These are phyloP conservation scores for Pseudophaeomoniella oleicola DNA, from an alignment of 2,329 filamentous ascomycete genomes.

Conservation along the genomic window DNA sequence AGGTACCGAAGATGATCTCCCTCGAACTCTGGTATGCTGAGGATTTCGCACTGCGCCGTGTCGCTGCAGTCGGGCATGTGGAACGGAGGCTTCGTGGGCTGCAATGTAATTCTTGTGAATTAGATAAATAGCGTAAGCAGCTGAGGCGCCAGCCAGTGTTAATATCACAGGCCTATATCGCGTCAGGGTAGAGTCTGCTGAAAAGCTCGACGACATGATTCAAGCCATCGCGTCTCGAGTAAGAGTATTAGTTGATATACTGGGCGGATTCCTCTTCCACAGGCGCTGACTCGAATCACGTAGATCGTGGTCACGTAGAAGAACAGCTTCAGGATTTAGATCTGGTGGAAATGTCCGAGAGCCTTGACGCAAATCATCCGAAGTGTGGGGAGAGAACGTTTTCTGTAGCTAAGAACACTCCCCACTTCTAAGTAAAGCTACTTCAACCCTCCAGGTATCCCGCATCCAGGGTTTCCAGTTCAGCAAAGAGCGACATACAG, in stretches of 20 bases:
- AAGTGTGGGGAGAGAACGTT: background rate
- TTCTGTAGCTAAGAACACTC: background rate
- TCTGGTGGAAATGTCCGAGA: background rate
- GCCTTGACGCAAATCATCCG: background rate
- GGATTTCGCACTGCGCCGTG: background rate
- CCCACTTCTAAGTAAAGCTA: too few relatives aligned
- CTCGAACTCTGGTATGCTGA: background rate
- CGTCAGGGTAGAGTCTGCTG: constrained; percentile 4
- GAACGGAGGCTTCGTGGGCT: constrained; percentile 1
- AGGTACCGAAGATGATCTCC: background rate
- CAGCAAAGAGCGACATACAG: too few relatives aligned
- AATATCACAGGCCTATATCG: constrained; percentile 26
- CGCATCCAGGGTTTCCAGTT: too few relatives aligned
- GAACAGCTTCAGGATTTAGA: too few relatives aligned
- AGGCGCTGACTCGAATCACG: too few relatives aligned
- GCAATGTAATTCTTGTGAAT: constrained; percentile 19
- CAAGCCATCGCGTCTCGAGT: too few relatives aligned
- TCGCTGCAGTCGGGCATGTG: background rate
- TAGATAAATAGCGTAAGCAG: constrained; percentile 26
- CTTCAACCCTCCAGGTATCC: too few relatives aligned
- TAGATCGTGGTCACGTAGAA: too few relatives aligned
- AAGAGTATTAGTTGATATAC: too few relatives aligned
- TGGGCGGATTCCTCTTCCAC: too few relatives aligned
- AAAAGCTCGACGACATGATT: too few relatives aligned
- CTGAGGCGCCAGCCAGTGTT: constrained; percentile 25